Percentiles rank a stretch among this genome's conserved stretches.
Evolutionary conservation across 2,329 filamentous ascomycete species (phyloP).

Genomic region (Elsinoe arachidis): DNA sequence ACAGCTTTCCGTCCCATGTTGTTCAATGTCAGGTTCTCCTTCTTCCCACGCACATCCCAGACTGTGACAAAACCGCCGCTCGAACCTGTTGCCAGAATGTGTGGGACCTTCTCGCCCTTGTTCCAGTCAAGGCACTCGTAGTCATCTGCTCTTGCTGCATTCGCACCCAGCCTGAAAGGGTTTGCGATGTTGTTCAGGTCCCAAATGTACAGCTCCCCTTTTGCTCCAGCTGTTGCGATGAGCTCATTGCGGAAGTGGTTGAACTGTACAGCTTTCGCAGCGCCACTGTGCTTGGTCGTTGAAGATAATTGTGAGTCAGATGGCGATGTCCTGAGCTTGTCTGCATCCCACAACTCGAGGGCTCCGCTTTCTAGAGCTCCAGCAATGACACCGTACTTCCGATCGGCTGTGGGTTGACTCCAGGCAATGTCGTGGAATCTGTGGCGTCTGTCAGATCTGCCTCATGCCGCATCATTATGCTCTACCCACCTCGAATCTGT

Average conservation of each 20-base stretch:
- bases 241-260: conserved; percentile 88
- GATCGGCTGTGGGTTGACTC: conserved; percentile 70
- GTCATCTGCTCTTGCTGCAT: conserved; percentile 83
- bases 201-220: conserved; percentile 93
- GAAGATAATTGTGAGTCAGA: conserved; percentile 75
- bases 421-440: conserved; percentile 98
- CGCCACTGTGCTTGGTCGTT: conserved; percentile 80
- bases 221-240: conserved; percentile 82
- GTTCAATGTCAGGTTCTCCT: conserved; percentile 91
- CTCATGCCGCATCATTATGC: neutral
- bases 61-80: conserved; percentile 92
- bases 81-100: conserved; percentile 91
- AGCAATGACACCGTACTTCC: conserved; percentile 81
- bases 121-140: conserved; percentile 98
- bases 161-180: conserved; percentile 80
- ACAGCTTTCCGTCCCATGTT: conserved; percentile 81
- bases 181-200: conserved; percentile 84
- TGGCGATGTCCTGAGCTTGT: conserved; percentile 45
- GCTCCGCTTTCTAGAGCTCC: conserved; percentile 92
- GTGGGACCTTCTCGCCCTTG: conserved; percentile 70
- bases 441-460: conserved; percentile 21
- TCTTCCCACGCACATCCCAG: conserved; percentile 97
- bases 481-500: conserved; percentile 73
- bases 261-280: conserved; percentile 93
- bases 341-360: conserved; percentile 87